Evolutionary conservation across 768 basidiomycete species (phyloP).

Genomic region (Suillus luteus): DNA sequence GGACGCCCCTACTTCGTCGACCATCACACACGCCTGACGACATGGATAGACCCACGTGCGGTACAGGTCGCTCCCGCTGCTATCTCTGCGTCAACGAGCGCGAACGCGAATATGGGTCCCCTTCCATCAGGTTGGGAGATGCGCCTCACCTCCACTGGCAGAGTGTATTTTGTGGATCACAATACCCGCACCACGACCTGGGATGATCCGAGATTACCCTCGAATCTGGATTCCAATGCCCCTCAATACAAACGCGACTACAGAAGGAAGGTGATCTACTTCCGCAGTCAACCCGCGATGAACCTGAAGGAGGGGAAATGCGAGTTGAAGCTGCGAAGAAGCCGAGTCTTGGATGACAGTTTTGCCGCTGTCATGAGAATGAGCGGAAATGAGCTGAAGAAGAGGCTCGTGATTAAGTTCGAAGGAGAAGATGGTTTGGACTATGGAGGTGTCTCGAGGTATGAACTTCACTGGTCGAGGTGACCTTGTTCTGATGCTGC

Average conservation of each 20-base stretch:
- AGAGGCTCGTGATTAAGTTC: conserved; percentile 71
- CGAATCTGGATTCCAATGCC: conserved; percentile 79
- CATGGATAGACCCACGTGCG: conserved; percentile 86
- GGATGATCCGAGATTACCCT: conserved; percentile 90
- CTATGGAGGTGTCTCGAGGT: conserved; percentile 78
- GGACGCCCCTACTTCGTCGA: conserved; percentile 77
- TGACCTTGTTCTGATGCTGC: conserved; percentile 11
- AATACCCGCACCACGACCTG: conserved; percentile 87
- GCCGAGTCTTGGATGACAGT: conserved; percentile 83
- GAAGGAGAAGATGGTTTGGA: conserved; percentile 82
- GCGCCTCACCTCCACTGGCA: conserved; percentile 80
- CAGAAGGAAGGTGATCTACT: conserved; percentile 88
- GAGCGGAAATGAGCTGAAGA: conserved; percentile 69
- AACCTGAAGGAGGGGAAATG: conserved; percentile 77
- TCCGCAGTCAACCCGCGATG: conserved; percentile 88
- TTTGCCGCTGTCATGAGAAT: conserved; percentile 84
- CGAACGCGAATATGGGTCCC: conserved; percentile 70
- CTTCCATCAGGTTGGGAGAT: conserved; percentile 95
- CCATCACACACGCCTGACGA: conserved; percentile 83
- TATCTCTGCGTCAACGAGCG: conserved; percentile 42
- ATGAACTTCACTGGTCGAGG: conserved; percentile 8
- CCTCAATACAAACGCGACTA: conserved; percentile 98
- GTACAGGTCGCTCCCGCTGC: conserved; percentile 49
- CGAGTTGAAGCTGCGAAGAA: conserved; percentile 81
- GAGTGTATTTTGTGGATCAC: conserved; percentile 94